A percentile compares a stretch with the other conserved stretches of the same genome.
Conservation (phyloP, 2,329 filamentous ascomycete species). For the Cadophora luteo-olivacea region DNA sequence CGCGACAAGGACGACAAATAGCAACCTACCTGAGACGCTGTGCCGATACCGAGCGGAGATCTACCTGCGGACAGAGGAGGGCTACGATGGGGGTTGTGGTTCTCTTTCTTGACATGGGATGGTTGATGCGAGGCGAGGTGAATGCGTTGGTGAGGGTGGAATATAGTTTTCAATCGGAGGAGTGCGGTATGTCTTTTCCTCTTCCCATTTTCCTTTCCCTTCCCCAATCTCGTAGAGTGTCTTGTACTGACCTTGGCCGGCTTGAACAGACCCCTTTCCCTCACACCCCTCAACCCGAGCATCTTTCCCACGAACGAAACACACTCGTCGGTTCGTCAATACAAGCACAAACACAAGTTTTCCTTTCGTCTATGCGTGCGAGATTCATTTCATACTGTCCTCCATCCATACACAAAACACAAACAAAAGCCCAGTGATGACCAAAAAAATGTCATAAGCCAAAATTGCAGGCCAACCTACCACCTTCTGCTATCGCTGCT, state of each 20-base stretch:
- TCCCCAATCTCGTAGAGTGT: background rate
- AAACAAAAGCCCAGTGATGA: constrained; percentile 46
- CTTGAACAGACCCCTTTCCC: constrained; percentile 7
- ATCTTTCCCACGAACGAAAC: background rate
- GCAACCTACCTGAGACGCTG: constrained; percentile 42
- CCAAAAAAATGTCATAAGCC: constrained; percentile 47
- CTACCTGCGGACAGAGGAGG: constrained; percentile 21
- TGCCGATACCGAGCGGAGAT: constrained; percentile 23
- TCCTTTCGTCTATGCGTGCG: background rate
- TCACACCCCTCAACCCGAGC: constrained; percentile 1
- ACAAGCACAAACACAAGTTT: background rate
- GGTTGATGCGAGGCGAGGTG: constrained; percentile 26
- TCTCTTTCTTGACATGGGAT: constrained; percentile 20
- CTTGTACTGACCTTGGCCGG: background rate
- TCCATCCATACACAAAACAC: constrained; percentile 1
- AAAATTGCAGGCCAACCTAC: constrained; percentile 48
- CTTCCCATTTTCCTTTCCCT: background rate
- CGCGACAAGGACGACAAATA: constrained; percentile 41
- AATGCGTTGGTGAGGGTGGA: constrained; percentile 39
- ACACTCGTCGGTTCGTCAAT: background rate
- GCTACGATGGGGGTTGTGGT: constrained; percentile 34
- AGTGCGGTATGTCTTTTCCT: constrained; percentile 36
- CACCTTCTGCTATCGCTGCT: constrained; percentile 20
- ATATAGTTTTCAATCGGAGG: constrained; percentile 49
- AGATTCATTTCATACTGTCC: constrained; percentile 11